These are phyloP conservation scores for Alloascoidea africana DNA, from an alignment of 805 yeast species.

Conservation along the genomic window DNA sequence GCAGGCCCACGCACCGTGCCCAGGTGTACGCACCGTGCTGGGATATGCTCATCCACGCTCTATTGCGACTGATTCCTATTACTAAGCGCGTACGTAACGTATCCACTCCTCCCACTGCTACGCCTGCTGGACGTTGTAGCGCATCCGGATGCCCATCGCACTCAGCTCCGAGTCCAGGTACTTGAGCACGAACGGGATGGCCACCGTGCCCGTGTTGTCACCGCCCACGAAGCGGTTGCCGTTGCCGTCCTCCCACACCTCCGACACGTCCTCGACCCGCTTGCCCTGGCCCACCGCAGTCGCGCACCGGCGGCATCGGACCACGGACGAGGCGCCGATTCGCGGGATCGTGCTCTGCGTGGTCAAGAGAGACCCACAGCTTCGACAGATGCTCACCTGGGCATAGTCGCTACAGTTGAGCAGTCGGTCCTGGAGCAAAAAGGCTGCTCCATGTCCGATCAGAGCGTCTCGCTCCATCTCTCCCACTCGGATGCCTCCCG, in stretches of 20 bases:
- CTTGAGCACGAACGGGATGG: constrained; percentile 91
- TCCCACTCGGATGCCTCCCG: constrained; percentile 99
- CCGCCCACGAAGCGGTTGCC: constrained; percentile 91
- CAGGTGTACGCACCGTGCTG: too few relatives aligned
- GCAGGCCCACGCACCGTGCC: too few relatives aligned
- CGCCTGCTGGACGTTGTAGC: constrained; percentile 78
- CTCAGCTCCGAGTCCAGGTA: constrained; percentile 89
- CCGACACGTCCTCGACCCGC: constrained; percentile 36
- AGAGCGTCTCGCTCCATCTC: constrained; percentile 99
- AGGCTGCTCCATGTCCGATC: constrained; percentile 97
- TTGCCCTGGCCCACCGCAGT: constrained; percentile 43
- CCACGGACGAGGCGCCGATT: constrained; percentile 63
- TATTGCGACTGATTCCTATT: too few relatives aligned
- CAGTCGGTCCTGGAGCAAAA: constrained; percentile 84
- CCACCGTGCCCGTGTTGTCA: constrained; percentile 84
- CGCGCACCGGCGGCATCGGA: constrained; percentile 89
- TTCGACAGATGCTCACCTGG: constrained; percentile 77
- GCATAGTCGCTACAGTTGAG: constrained; percentile 93
- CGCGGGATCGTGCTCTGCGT: constrained; percentile 88
- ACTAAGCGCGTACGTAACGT: too few relatives aligned
- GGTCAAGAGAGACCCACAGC: constrained; percentile 84
- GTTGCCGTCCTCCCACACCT: constrained; percentile 94
- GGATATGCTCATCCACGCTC: too few relatives aligned
- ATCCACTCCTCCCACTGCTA: constrained; percentile 24
- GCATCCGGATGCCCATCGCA: constrained; percentile 95